phyloP scores from a whole-genome alignment of 768 basidiomycete species.

The Saitozyma sp. region DNA sequence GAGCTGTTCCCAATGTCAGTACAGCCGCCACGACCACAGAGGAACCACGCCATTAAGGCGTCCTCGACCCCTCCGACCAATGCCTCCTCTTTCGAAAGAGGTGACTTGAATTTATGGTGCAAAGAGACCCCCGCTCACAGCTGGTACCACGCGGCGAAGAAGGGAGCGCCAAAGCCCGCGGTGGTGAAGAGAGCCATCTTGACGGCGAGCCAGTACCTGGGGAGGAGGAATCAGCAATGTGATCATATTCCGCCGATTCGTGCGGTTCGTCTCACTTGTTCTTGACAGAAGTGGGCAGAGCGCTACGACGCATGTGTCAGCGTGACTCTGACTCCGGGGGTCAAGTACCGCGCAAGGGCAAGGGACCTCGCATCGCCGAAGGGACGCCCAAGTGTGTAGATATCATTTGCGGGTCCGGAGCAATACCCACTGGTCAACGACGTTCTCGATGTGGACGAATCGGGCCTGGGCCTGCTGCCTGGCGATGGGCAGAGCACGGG shows the following conservation, averaged over 20 bases:
- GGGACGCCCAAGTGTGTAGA: not conserved
- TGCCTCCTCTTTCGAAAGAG: not conserved
- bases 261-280: constrained; percentile 26
- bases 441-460: constrained; percentile 48
- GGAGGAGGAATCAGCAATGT: not conserved
- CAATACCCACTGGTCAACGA: constrained; percentile 45
- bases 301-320: constrained; percentile 13
- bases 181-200: constrained; percentile 13
- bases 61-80: too few species aligned
- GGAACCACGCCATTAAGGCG: too few species aligned
- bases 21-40: too few species aligned
- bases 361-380: too few species aligned
- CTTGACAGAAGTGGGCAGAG: constrained; percentile 43
- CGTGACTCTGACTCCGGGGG: too few species aligned
- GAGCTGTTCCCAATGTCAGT: too few species aligned
- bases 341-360: too few species aligned
- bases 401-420: not conserved
- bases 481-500: constrained; percentile 20
- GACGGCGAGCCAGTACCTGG: not conserved
- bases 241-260: not conserved
- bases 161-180: constrained; percentile 46
- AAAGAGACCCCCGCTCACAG: constrained; percentile 40
- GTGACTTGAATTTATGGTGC: not conserved
- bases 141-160: constrained; percentile 46
- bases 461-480: constrained; percentile 29